Evolutionary conservation across 371 early-diverging fungal genomes (phyloP), one percentile per base, ranked within the genome.

Genomic region (Coemansia sp.): DNA sequence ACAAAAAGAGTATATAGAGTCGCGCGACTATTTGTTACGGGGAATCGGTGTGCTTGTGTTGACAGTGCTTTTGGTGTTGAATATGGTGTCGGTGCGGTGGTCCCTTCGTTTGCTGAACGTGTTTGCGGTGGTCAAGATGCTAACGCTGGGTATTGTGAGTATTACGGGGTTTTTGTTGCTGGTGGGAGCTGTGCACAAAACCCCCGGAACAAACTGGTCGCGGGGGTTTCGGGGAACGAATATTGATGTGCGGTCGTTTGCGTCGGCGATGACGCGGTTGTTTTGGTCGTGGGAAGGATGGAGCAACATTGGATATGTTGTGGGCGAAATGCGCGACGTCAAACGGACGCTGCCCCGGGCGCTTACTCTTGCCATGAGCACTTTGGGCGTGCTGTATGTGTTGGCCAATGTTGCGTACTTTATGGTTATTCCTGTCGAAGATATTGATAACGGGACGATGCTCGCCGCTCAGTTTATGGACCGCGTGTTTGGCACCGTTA

Each of bases 221-320:
- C 82, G 88, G 44, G 80, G 82, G 9, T 91, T 93, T 64, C 74
- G 80, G 12, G 88, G 89, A 18, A 79, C 65, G 18, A 86, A 81
- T 25, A 63, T 75, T 33, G 89, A 62, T 69, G 85, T 86, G 53
- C 92, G 91, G 14, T 88, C 90, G 21, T 90, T 90, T 80, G 89
- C 93, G 2, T 61, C 91, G 51, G 94, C 93, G 1, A 59, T 75
- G 59, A 70, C 62, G 48, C 62, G 75, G 72, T 80, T 88, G 28
- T 81, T 95, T 6, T 95, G 94, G 93, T 93, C 94, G 0, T 94
- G 91, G 71, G 93, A 93, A 72, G 94, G 95, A 0, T 89, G 90
- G 94, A 93, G 92, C 71, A 93, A 91, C 69, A 79, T 95, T 4
- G 94, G 94, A 55, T 89, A 91, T 59, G 93, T 93, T 2, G 88